phyloP scores from a whole-genome alignment of 257 asterid genomes.

The Solanum gandarillasii region DNA sequence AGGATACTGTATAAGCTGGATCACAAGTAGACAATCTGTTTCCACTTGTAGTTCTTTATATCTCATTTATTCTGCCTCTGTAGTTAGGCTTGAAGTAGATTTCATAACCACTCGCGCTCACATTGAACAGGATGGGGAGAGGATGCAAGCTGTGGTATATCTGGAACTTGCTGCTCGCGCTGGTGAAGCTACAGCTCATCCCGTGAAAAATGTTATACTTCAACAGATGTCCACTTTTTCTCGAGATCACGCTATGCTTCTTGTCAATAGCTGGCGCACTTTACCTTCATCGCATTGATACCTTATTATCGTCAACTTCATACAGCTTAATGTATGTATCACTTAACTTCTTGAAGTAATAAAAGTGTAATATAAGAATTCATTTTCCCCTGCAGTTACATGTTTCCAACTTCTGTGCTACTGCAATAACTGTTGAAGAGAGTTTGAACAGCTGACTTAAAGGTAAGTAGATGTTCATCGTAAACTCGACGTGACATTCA shows the following conservation, averaged over 20 bases:
- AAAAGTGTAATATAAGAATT: neutral
- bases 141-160: constrained; percentile 89
- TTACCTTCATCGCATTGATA: constrained; percentile 29
- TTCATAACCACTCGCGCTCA: neutral
- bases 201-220: constrained; percentile 49
- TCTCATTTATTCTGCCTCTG: neutral
- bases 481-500: neutral
- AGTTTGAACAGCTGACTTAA: neutral
- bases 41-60: neutral
- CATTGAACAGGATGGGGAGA: constrained; percentile 68
- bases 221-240: constrained; percentile 49
- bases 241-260: constrained; percentile 46
- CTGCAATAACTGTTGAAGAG: neutral
- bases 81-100: neutral
- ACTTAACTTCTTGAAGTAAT: neutral
- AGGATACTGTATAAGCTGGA: neutral
- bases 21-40: neutral
- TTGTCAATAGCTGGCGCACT: constrained; percentile 53
- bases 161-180: constrained; percentile 78
- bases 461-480: too few species aligned
- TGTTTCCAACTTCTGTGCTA: neutral
- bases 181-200: constrained; percentile 67
- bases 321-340: neutral
- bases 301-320: neutral
- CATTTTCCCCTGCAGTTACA: neutral